Evolutionary conservation across 768 basidiomycete species (phyloP).

Genomic region (Leucogyrophana mollusca): DNA sequence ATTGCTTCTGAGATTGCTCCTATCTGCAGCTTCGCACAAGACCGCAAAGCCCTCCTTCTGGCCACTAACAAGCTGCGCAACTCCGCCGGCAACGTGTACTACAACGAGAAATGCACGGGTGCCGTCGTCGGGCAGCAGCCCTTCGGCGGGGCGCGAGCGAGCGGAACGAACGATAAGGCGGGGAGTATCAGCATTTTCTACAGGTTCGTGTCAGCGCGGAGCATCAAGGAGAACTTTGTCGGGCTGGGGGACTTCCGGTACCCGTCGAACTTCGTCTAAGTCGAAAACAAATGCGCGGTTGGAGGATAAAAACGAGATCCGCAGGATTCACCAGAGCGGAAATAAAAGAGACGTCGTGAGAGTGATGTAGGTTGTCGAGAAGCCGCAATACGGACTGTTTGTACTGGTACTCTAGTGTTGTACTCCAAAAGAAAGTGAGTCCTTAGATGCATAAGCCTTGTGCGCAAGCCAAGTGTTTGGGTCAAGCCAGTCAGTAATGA

Average conservation of each 20-base stretch:
- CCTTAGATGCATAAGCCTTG: no score
- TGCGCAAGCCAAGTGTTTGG: no score
- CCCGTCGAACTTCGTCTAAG: slow-evolving; percentile 79
- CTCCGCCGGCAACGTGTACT: slow-evolving; percentile 95
- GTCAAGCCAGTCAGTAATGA: no score
- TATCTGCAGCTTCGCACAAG: slow-evolving; percentile 67
- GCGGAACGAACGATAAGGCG: slow-evolving; percentile 98
- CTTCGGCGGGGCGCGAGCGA: slow-evolving; percentile 90
- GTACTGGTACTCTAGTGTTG: no score
- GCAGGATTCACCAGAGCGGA: no score
- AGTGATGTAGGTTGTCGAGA: no score
- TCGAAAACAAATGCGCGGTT: no score
- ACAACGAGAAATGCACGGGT: slow-evolving; percentile 97
- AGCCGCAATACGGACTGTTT: no score
- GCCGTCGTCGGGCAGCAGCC: slow-evolving; percentile 99
- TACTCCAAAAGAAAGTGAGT: no score
- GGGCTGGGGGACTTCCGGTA: slow-evolving; percentile 78
- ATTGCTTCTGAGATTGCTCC: slow-evolving; percentile 9
- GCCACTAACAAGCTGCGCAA: slow-evolving; percentile 85
- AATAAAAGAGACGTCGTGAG: no score
- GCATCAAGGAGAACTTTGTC: slow-evolving; percentile 97
- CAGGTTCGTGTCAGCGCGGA: slow-evolving; percentile 84
- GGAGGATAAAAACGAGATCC: no score
- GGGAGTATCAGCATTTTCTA: slow-evolving; percentile 78
- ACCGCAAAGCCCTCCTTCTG: slow-evolving; percentile 75